These are phyloP conservation scores for Tolypocladium album DNA, from an alignment of 2,329 filamentous ascomycete genomes.

Conservation along the genomic window DNA sequence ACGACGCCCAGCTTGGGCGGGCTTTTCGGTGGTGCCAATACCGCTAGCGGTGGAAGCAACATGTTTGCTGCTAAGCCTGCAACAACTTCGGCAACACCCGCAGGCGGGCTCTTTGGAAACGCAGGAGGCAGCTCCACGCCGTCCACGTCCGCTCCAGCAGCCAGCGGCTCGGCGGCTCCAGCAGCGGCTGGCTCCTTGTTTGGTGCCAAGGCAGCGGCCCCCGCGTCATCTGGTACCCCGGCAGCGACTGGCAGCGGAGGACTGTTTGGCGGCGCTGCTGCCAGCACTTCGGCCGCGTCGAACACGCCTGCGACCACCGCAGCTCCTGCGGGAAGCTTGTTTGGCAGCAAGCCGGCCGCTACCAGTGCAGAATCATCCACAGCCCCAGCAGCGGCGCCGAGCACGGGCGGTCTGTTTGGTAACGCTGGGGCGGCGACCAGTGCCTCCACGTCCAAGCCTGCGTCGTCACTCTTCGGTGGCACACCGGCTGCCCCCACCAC, in stretches of 20 bases:
- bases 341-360: constrained; percentile 21
- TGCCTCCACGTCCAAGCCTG: constrained; percentile 5
- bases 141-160: constrained; percentile 12
- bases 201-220: constrained; percentile 26
- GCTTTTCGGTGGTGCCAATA: constrained; percentile 20
- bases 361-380: constrained; percentile 14
- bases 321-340: constrained; percentile 15
- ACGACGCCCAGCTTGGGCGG: constrained; percentile 9
- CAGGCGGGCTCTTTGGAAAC: constrained; percentile 15
- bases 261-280: constrained; percentile 21
- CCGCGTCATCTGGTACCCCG: constrained; percentile 4
- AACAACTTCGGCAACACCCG: constrained; percentile 8
- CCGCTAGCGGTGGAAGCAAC: constrained; percentile 4
- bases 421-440: constrained; percentile 8
- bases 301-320: constrained; percentile 15
- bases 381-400: constrained; percentile 17
- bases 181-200: constrained; percentile 23
- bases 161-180: constrained; percentile 12
- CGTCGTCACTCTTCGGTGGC: constrained; percentile 6
- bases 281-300: constrained; percentile 11
- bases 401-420: constrained; percentile 21
- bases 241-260: constrained; percentile 16
- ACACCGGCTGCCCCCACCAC: constrained; percentile 12
- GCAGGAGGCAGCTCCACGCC: constrained; percentile 8
- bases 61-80: constrained; percentile 13